phyloP scores from a whole-genome alignment of 1,139 yeast genomes.

The Meyerozyma guilliermondii region DNA sequence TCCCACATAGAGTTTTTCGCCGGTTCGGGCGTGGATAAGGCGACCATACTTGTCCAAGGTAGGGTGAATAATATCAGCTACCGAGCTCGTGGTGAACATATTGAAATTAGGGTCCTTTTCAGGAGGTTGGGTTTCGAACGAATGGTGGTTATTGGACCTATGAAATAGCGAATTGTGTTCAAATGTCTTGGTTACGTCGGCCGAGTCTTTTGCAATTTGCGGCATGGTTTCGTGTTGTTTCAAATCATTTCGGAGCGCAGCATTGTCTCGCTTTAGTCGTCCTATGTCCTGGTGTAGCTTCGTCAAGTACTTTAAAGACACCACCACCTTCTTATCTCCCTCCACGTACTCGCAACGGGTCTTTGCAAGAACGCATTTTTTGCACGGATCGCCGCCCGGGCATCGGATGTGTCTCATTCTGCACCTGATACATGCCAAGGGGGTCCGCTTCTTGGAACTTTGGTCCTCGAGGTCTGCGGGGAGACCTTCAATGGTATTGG shows the following conservation, averaged over 20 bases:
- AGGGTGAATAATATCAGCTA: constrained; percentile 52
- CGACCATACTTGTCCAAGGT: constrained; percentile 67
- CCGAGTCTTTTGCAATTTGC: not conserved
- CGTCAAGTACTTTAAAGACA: constrained; percentile 67
- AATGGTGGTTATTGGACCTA: constrained; percentile 2
- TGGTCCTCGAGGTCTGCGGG: not conserved
- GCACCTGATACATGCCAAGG: constrained; percentile 61
- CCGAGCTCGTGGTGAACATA: constrained; percentile 1
- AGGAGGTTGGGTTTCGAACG: not conserved
- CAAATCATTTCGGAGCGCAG: constrained; percentile 44
- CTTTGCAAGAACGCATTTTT: constrained; percentile 55
- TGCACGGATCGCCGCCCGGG: constrained; percentile 78
- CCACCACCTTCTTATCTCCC: constrained; percentile 73
- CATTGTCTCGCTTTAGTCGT: constrained; percentile 49
- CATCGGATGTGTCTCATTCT: constrained; percentile 74
- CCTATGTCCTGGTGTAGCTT: constrained; percentile 64
- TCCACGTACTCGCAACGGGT: constrained; percentile 71
- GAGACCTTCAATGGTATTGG: not conserved
- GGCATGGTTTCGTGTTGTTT: constrained; percentile 20
- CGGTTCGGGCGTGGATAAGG: constrained; percentile 66
- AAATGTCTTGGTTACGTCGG: not conserved
- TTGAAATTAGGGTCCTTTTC: not conserved
- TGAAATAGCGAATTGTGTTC: constrained; percentile 1
- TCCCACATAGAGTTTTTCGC: constrained; percentile 71
- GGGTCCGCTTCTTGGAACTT: constrained; percentile 22